Evolutionary conservation across 2,329 filamentous ascomycete genomes (phyloP), one percentile per base, ranked within the genome.

Genomic region (Didymella exigua): DNA sequence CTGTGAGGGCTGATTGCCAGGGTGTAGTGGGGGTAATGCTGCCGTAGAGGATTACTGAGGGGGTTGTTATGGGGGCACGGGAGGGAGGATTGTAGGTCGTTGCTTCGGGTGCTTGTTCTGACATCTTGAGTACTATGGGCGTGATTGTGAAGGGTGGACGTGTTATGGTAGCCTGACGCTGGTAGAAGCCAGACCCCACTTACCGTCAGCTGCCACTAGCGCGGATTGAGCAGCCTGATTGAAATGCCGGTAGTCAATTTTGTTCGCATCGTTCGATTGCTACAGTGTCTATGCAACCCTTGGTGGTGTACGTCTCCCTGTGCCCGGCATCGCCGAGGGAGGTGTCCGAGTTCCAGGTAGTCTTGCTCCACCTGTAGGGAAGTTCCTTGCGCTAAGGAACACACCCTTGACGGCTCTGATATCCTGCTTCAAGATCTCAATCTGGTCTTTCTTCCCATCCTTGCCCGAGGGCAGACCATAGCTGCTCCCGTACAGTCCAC

Each of bases 401-500:
- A 91, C 84, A 1, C 90, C 90, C 78, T 96, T 96, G 36, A 95
- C 84, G 52, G 89, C 83, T 60, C 90, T 79, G 46, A 96, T 93
- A 58, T 88, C 89, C 60, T 86, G 86, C 76, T 89, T 90, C 18
- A 90, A 81, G 69, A 84, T 86, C 59, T 85, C 85, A 65, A 91
- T 86, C 75, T 90, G 88, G 73, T 93, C 89, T 23, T 82, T 79
- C 61, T 82, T 80, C 58, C 86, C 82, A 26, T 83, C 82, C 64
- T 86, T 86, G 44, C 75, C 74, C 40, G 61, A 64, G 1, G 64
- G 57, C 14, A 66, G 30, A 5, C 69, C 69, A 37, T 65, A 71
- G 34, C 60, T 66, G 29, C 60, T 53, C 36, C 65, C 66, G 49
- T 74, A 74, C 9, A 74, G 61, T 72, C 78, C 74, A 13, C 59